These are phyloP conservation scores for Sisymbrium altissimum DNA, from an alignment of 345 rosid genomes.

Conservation along the genomic window DNA sequence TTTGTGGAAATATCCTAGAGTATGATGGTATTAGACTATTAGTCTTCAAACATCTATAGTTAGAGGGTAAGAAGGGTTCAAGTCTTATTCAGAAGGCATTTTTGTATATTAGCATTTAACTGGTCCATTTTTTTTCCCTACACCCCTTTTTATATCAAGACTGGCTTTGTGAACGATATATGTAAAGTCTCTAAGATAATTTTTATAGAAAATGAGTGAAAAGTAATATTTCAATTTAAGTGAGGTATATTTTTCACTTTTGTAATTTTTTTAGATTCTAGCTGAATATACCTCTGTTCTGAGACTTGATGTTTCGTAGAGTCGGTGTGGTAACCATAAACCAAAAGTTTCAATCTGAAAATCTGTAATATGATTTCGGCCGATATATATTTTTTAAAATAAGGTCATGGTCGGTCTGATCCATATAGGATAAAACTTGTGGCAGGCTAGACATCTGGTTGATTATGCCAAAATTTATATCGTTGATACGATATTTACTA, in stretches of 20 bases:
- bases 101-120: neutral
- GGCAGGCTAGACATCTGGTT: no score
- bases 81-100: no score
- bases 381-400: no score
- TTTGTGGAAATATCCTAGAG: no score
- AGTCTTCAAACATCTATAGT: no score
- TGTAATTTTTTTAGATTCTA: no score
- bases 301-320: conserved; percentile 1
- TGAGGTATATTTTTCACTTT: no score
- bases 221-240: neutral
- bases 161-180: neutral
- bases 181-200: neutral
- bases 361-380: neutral
- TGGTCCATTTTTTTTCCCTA: neutral
- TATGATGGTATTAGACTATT: neutral
- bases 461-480: no score
- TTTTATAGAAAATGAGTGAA: neutral
- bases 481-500: no score
- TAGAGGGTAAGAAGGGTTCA: no score
- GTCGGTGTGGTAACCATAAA: neutral
- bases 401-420: no score
- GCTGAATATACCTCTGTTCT: neutral
- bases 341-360: neutral
- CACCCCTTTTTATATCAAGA: neutral
- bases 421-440: no score